Conservation (phyloP, 2,329 filamentous ascomycete species). For the Rugonectria rugulosa region DNA sequence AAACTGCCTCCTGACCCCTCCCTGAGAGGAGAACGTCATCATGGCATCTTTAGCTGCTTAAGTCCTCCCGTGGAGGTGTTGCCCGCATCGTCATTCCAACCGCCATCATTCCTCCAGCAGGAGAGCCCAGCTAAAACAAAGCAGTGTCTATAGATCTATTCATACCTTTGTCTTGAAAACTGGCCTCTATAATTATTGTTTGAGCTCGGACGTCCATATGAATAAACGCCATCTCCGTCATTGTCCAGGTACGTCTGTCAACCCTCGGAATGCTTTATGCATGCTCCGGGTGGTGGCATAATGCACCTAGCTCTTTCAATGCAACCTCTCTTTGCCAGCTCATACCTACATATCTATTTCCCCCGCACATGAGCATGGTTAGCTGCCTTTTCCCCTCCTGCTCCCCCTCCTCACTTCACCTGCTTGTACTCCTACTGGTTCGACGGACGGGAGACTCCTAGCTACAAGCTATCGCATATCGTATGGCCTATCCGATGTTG, state of each 20-base stretch:
- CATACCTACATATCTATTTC: not conserved
- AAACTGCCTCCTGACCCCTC: not conserved
- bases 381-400: not conserved
- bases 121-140: too few relatives aligned
- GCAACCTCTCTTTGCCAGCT: not conserved
- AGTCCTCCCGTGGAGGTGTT: too few relatives aligned
- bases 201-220: too few relatives aligned
- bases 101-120: not conserved
- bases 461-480: not conserved
- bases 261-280: too few relatives aligned
- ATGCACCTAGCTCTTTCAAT: not conserved
- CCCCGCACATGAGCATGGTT: not conserved
- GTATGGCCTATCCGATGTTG: not conserved
- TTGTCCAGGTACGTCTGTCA: not conserved
- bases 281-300: too few relatives aligned
- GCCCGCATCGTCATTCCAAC: not conserved
- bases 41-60: not conserved
- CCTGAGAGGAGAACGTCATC: not conserved
- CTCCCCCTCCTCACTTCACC: too few relatives aligned
- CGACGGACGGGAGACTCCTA: not conserved
- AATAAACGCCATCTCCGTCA: too few relatives aligned
- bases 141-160: too few relatives aligned
- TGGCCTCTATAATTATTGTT: too few relatives aligned
- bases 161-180: too few relatives aligned
- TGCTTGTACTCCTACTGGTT: too few relatives aligned